These are phyloP conservation scores for Amphibolis antarctica DNA, from an alignment of 106 monocot genomes.

Conservation along the genomic window DNA sequence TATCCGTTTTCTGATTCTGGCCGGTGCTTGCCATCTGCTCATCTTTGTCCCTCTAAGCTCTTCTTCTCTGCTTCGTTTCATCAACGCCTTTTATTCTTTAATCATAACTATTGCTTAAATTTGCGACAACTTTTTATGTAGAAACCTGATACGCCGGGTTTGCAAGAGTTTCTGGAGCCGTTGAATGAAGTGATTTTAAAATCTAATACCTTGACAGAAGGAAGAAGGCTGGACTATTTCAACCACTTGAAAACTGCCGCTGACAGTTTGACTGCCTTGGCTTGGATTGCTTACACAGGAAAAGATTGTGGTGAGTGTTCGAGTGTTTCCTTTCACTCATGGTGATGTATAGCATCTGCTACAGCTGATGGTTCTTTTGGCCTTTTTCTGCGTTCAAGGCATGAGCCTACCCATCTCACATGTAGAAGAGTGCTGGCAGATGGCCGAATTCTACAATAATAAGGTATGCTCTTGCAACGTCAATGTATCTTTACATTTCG, in stretches of 20 bases:
- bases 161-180: conserved; percentile 76
- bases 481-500: too few species aligned
- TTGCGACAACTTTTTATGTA: conserved; percentile 11
- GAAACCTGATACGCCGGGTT: conserved; percentile 62
- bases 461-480: too few species aligned
- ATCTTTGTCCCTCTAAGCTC: too few species aligned
- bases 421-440: conserved; percentile 99
- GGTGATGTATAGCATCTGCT: background rate
- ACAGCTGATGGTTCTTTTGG: background rate
- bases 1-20: background rate
- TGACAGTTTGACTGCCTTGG: conserved; percentile 81
- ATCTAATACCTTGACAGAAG: conserved; percentile 81
- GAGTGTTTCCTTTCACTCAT: background rate
- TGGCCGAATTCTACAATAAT: conserved; percentile 97
- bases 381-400: conserved; percentile 29
- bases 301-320: conserved; percentile 72
- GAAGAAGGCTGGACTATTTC: conserved; percentile 66
- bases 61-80: background rate
- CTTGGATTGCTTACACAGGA: conserved; percentile 87
- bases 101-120: background rate
- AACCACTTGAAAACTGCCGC: conserved; percentile 76
- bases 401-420: conserved; percentile 89
- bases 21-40: background rate
- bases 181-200: conserved; percentile 71
- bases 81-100: too few species aligned